Percentiles rank a stretch among this genome's conserved stretches.
Conservation (phyloP, 2,329 filamentous ascomycete species). For the Scedosporium aurantiacum region DNA sequence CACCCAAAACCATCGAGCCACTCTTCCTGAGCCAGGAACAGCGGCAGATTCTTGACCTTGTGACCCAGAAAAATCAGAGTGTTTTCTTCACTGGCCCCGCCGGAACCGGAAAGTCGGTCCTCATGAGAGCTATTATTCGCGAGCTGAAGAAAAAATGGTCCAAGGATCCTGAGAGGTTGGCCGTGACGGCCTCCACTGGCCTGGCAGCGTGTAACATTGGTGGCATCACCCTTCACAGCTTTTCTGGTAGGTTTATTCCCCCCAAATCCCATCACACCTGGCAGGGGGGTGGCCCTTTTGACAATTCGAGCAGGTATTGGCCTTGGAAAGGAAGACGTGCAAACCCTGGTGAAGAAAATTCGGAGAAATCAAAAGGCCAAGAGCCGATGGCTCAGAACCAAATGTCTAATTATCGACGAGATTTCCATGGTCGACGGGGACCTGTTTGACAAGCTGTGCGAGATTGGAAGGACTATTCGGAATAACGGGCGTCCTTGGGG, state of each 20-base stretch:
- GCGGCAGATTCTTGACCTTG: constrained; percentile 68
- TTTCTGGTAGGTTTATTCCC: constrained; percentile 49
- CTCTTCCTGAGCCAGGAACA: constrained; percentile 81
- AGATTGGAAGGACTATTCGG: constrained; percentile 71
- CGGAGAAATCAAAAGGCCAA: constrained; percentile 79
- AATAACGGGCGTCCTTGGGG: constrained; percentile 92
- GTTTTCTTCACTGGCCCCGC: constrained; percentile 98
- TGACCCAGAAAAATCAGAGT: constrained; percentile 69
- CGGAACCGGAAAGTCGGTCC: constrained; percentile 90
- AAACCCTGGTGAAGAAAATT: constrained; percentile 79
- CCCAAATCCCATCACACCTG: not conserved
- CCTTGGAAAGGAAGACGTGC: constrained; percentile 77
- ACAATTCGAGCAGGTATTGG: constrained; percentile 48
- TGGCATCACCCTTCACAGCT: constrained; percentile 91
- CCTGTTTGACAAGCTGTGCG: constrained; percentile 89
- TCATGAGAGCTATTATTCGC: constrained; percentile 84
- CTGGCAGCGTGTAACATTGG: constrained; percentile 95
- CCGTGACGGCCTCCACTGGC: constrained; percentile 90
- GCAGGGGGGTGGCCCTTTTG: not conserved
- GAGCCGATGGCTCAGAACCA: constrained; percentile 78
- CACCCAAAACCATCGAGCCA: constrained; percentile 32
- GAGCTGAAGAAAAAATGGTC: constrained; percentile 66
- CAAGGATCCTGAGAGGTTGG: constrained; percentile 71
- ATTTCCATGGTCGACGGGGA: constrained; percentile 98
- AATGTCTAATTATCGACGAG: constrained; percentile 83